Base-by-base conservation (phyloP, 2,329 filamentous ascomycete genomes). In the Neurospora sp. region DNA sequence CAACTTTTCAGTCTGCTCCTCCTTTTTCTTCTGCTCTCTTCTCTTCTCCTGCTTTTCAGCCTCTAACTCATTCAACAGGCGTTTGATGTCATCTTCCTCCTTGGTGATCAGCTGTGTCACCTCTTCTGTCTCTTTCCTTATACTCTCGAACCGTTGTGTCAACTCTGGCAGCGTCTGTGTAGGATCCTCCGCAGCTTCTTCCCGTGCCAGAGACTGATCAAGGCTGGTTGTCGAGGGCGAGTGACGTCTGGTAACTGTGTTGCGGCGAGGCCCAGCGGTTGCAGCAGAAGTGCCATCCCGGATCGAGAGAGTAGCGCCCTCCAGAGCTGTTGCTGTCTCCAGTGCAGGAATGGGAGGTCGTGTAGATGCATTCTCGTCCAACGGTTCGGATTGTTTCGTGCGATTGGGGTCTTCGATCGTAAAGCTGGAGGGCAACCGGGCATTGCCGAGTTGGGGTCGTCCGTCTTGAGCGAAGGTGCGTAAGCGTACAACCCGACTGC, bases 51-150 rank as follows among this genome's bases (percentile, higher is more conserved):
- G 92, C 71, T 92, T 91, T 75, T 97, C 92, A 70, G 89, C 89
- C 69, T 90, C 88, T 39, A 97, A 78, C 65, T 92, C 88, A 46
- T 88, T 86, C 73, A 92, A 81, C 68, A 87, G 81, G n/a, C 85
- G 82, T 73, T 87, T 87, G 71, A 88, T 88, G 68, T 95, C 92
- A 43, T 88, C 87, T 69, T 92, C 89, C 72, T 94, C 92, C 69
- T 88, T 91, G 19, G 85, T 83, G 33, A 92, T 89, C 76, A 92
- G 87, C 52, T 85, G 85, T 72, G 92, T 86, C 23, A 91, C 86
- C 66, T 93, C 92, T 66, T 97, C 93, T 10, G 92, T 93, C 74
- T 99, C 95, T 72, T 89, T 89, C 40, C 94, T 88, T 67, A 97
- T 88, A 8, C 82, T 85, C 77, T 97, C 92, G 70, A 98, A 89